Evolutionary conservation across 2,329 filamentous ascomycete genomes (phyloP).

Genomic region (Apiospora kogelbergensis): DNA sequence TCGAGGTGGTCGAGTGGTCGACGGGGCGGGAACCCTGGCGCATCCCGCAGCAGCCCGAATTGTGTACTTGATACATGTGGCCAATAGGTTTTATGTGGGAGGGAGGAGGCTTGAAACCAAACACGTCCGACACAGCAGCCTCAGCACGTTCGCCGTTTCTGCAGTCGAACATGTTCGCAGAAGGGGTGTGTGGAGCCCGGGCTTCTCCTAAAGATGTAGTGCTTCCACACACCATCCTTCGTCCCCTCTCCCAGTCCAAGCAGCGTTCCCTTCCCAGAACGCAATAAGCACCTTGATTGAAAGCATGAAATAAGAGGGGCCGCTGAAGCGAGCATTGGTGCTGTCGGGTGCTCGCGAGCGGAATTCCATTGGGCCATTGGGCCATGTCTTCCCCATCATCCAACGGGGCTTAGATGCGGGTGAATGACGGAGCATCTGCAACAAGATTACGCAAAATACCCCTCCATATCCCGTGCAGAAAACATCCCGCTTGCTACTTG

Average conservation of each 20-base stretch:
- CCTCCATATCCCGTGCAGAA: not conserved
- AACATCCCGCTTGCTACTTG: not conserved
- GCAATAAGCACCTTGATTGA: conserved; percentile 7
- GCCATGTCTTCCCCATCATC: not conserved
- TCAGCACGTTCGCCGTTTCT: not conserved
- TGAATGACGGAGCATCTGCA: not conserved
- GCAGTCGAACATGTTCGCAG: conserved; percentile 9
- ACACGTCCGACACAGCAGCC: not conserved
- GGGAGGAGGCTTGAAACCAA: conserved; percentile 31
- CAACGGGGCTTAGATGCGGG: not conserved
- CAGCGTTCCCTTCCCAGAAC: not conserved
- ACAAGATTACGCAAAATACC: not conserved
- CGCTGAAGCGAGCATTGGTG: not conserved
- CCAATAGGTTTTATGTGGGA: conserved; percentile 26
- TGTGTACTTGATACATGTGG: conserved; percentile 21
- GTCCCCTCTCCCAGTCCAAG: not conserved
- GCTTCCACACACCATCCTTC: not conserved
- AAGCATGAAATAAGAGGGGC: not conserved
- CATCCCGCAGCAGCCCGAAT: conserved; percentile 25
- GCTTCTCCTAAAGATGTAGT: not conserved
- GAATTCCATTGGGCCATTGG: not conserved
- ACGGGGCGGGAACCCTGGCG: conserved; percentile 21
- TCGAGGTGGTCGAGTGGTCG: not conserved
- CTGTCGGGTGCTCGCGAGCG: not conserved
- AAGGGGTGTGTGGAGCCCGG: conserved; percentile 12